Evolutionary conservation across 148 eudicot genomes (phyloP).

Genomic region (Vaccinium darrowii): DNA sequence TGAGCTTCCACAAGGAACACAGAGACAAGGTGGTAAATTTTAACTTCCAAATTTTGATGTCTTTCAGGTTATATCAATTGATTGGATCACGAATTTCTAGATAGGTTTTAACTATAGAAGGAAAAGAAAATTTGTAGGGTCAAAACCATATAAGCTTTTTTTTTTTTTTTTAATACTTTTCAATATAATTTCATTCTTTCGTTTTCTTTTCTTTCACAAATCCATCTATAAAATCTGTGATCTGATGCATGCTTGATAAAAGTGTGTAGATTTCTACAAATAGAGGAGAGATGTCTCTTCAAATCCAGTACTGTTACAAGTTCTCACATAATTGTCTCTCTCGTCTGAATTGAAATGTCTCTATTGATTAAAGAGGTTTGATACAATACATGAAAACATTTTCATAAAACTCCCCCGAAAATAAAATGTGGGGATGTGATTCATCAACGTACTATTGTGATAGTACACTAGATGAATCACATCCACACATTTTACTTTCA

Average conservation of each 20-base stretch:
- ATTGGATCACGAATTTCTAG: not conserved
- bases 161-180: not conserved
- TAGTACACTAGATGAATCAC: no score
- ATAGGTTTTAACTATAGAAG: not conserved
- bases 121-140: not conserved
- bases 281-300: not conserved
- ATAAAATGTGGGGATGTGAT: no score
- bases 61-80: not conserved
- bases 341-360: no score
- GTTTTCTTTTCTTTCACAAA: not conserved
- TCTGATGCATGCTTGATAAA: not conserved
- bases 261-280: not conserved
- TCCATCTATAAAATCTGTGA: not conserved
- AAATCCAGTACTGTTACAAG: not conserved
- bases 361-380: no score
- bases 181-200: not conserved
- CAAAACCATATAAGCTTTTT: not conserved
- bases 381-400: no score
- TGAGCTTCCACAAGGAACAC: constrained; percentile 31
- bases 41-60: constrained; percentile 36
- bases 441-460: no score
- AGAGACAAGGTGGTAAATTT: constrained; percentile 25
- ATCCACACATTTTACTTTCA: no score
- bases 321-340: not conserved
- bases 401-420: no score